These are phyloP conservation scores for Cladophialophora psammophila DNA, from an alignment of 2,329 filamentous ascomycete species.

Conservation along the genomic window DNA sequence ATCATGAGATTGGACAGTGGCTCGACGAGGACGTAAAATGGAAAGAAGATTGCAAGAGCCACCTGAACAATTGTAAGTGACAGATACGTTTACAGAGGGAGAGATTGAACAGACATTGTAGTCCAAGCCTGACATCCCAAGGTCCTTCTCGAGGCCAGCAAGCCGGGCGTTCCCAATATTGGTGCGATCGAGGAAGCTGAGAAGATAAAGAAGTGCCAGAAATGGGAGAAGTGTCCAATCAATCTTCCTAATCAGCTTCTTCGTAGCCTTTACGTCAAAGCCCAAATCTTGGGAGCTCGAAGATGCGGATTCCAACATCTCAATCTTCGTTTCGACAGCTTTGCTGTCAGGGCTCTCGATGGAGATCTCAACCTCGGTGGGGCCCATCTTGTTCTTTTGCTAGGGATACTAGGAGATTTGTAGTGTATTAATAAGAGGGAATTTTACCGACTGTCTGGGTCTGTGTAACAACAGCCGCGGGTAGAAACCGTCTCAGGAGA, in stretches of 20 bases:
- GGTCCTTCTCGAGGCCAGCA: slow-evolving; percentile 52
- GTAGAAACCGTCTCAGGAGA: background rate
- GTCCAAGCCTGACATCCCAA: slow-evolving; percentile 53
- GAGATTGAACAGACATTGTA: slow-evolving; percentile 47
- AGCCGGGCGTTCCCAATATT: slow-evolving; percentile 58
- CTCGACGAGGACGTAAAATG: slow-evolving; percentile 39
- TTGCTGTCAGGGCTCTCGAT: slow-evolving; percentile 18
- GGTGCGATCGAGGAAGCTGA: slow-evolving; percentile 60
- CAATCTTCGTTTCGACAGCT: slow-evolving; percentile 23
- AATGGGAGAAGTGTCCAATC: slow-evolving; percentile 52
- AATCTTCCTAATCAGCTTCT: slow-evolving; percentile 42
- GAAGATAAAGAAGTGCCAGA: slow-evolving; percentile 66
- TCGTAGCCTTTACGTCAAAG: slow-evolving; percentile 39
- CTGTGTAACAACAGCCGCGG: slow-evolving; percentile 10
- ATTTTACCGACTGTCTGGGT: slow-evolving; percentile 2
- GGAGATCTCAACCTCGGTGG: slow-evolving; percentile 23
- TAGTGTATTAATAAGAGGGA: background rate
- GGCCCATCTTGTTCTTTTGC: slow-evolving; percentile 19
- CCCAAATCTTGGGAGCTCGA: slow-evolving; percentile 34
- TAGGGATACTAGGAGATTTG: background rate
- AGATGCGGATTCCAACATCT: slow-evolving; percentile 40
- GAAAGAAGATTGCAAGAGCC: slow-evolving; percentile 37
- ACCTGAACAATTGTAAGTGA: slow-evolving; percentile 41
- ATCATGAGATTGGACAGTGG: slow-evolving; percentile 49
- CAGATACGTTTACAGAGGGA: background rate